A percentile compares a stretch with the other conserved stretches of the same genome.
Conservation (phyloP, 139 green algal genomes). For the Trebouxia sp. region DNA sequence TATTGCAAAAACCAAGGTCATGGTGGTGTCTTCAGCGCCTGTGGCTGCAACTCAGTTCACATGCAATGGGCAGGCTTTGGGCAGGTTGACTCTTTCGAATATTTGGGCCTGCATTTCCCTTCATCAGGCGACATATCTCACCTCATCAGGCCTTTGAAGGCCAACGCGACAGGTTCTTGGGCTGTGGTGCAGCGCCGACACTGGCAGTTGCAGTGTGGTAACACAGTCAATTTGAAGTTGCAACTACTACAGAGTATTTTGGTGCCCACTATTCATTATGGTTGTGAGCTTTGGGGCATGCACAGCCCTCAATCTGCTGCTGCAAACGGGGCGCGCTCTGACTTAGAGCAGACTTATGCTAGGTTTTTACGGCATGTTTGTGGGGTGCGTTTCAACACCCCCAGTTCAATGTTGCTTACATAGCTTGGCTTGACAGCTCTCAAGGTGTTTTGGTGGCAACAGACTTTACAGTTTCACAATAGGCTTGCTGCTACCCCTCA, state of each 20-base stretch:
- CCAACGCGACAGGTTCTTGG: conserved; percentile 3
- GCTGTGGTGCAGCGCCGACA: background rate
- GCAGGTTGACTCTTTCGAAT: background rate
- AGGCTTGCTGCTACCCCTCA: background rate
- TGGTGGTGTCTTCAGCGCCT: background rate
- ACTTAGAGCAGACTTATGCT: conserved; percentile 3
- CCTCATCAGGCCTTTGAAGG: background rate
- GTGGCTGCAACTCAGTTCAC: background rate
- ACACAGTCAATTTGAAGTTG: background rate
- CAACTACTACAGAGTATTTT: background rate
- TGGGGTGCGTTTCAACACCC: background rate
- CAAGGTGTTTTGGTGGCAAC: background rate
- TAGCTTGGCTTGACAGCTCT: background rate
- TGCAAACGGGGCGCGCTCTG: background rate
- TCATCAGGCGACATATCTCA: background rate
- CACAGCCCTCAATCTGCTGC: background rate
- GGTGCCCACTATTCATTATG: background rate
- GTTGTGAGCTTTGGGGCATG: conserved; percentile 10
- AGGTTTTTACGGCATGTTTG: background rate
- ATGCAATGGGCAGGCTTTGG: conserved; percentile 4
- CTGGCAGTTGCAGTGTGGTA: background rate
- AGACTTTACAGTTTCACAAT: background rate
- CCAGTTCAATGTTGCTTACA: background rate
- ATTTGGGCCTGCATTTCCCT: background rate
- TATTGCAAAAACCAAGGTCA: conserved; percentile 12